Percentiles rank a stretch among this genome's conserved stretches.
phyloP scores from a whole-genome alignment of 2,329 filamentous ascomycete species.

The Trichoderma breve region DNA sequence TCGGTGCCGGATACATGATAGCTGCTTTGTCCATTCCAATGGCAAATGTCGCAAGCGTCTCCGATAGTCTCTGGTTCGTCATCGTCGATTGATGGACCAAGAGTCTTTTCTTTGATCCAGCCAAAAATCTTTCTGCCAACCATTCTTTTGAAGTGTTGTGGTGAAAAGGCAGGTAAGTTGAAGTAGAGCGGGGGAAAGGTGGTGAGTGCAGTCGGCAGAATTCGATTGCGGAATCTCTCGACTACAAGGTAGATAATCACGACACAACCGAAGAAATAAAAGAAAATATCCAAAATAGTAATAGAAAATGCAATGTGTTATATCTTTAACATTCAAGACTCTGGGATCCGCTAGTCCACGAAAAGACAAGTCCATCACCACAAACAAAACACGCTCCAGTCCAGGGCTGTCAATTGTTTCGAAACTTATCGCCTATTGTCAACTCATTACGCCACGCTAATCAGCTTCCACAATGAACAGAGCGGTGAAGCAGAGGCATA shows the following conservation, averaged over 20 bases:
- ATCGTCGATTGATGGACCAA: background rate
- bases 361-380: background rate
- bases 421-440: background rate
- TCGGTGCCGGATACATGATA: background rate
- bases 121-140: background rate
- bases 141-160: background rate
- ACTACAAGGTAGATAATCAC: background rate
- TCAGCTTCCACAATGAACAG: no score
- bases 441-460: no score
- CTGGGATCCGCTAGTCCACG: no score
- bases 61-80: background rate
- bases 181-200: background rate
- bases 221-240: background rate
- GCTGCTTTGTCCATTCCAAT: background rate
- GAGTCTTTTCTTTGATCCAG: background rate
- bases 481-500: no score
- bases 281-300: background rate
- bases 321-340: background rate
- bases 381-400: background rate
- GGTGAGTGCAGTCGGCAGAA: background rate
- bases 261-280: no score
- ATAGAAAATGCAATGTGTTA: background rate
- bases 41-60: background rate
- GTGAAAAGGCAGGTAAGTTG: background rate
- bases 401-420: background rate